Evolutionary conservation across 768 basidiomycete genomes (phyloP), one percentile per base, ranked within the genome.

Genomic region (Paxillus ammoniavirescens): DNA sequence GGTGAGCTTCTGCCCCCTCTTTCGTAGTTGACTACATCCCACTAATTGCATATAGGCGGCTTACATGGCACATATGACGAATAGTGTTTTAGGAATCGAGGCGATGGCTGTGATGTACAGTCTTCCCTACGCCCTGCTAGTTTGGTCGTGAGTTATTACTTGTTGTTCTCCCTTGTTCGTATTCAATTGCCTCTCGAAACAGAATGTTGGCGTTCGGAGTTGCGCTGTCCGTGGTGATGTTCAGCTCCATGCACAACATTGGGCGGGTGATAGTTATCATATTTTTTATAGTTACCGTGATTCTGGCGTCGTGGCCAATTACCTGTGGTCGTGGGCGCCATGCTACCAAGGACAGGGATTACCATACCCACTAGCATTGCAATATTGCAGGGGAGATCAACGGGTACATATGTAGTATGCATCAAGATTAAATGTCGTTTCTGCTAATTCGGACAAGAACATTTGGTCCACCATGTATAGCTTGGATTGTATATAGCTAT

Each of bases 41-140:
- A 18, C 26, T 12, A 21, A 5, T 47, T 47, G 6, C 18, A 17
- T 33, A 8, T 17, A 72, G 71, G 47, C 50, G n/a, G 26, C 57
- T 9, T 75, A 66, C 47, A 69, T 60, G 46, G 37, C 35, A n/a
- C 44, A 41, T 9, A 49, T 55, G 30, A 28, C 55, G 14, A 59
- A 61, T n/a, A 40, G 50, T 5, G 40, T 45, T 10, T 44, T 54
- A 31, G 66, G 67, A 3, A 45, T 67, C 4, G 69, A 72, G 49
- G 52, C 61, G 1, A 50, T 72, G 15, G 61, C 69, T 2, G 65
- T 71, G 17, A 55, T 68, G 44, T 71, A 65, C 49, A 69, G 63
- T 49, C 55, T 71, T 18, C 69, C 69, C 7, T 68, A 67, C 41
- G 69, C 62, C 17, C 52, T 67, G 18, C 57, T 68, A 31, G 62